Percentiles rank a stretch among this genome's conserved stretches.
Conservation (phyloP, 2,329 filamentous ascomycete species). For the Microcyclospora tardicrescens region DNA sequence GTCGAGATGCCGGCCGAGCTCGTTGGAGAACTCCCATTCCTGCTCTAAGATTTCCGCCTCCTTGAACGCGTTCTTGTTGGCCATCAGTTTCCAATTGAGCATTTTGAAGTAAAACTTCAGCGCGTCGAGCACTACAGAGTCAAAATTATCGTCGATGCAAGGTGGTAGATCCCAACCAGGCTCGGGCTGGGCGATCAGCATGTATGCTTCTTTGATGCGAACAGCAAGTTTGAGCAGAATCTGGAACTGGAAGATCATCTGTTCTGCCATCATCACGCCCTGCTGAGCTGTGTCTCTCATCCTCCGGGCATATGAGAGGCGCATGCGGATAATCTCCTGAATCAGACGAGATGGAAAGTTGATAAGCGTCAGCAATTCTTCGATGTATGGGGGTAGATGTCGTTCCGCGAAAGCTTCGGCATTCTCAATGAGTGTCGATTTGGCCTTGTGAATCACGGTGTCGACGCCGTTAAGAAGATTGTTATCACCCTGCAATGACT, state of each 20-base stretch:
- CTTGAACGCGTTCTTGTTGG: slow-evolving; percentile 98
- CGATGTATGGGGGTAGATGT: slow-evolving; percentile 89
- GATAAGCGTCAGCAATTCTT: slow-evolving; percentile 88
- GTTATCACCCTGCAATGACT: slow-evolving; percentile 70
- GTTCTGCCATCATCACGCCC: slow-evolving; percentile 85
- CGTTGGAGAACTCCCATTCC: slow-evolving; percentile 95
- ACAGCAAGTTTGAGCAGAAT: slow-evolving; percentile 84
- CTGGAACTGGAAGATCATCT: slow-evolving; percentile 96
- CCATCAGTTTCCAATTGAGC: slow-evolving; percentile 92
- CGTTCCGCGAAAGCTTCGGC: slow-evolving; percentile 73
- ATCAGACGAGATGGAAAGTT: slow-evolving; percentile 94
- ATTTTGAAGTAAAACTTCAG: slow-evolving; percentile 98
- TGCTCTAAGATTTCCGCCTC: slow-evolving; percentile 94
- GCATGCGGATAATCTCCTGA: slow-evolving; percentile 88
- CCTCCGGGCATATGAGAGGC: slow-evolving; percentile 80
- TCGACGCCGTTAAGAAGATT: slow-evolving; percentile 79
- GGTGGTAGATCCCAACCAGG: slow-evolving; percentile 90
- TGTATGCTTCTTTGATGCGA: slow-evolving; percentile 80
- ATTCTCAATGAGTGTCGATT: slow-evolving; percentile 78
- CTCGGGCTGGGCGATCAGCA: slow-evolving; percentile 70
- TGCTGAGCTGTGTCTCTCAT: slow-evolving; percentile 93
- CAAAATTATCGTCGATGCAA: slow-evolving; percentile 94
- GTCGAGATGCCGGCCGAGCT: slow-evolving; percentile 80
- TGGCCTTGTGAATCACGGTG: slow-evolving; percentile 82
- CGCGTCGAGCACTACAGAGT: slow-evolving; percentile 79